Evolutionary conservation across 495 filamentous ascomycete species (phyloP).

Genomic region (Opeltia flavorubescens): DNA sequence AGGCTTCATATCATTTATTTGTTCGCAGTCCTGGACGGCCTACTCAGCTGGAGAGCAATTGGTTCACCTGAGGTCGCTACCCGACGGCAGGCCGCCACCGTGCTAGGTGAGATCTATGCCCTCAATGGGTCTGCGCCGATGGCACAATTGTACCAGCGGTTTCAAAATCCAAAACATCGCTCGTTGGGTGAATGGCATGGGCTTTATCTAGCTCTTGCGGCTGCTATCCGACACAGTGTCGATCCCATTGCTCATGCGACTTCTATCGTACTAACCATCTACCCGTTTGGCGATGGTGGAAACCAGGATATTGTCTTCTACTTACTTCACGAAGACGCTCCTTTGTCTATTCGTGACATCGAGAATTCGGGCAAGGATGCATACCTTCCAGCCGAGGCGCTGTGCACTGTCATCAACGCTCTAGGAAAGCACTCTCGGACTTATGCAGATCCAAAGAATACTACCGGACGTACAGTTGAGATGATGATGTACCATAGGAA

Average conservation of each 20-base stretch:
- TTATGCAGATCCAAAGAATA: no score
- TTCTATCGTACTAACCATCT: background rate
- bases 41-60: constrained; percentile 81
- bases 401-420: no score
- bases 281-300: background rate
- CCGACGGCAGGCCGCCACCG: constrained; percentile 53
- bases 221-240: no score
- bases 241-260: no score
- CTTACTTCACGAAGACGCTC: no score
- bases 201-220: background rate
- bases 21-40: constrained; percentile 47
- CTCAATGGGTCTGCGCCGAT: constrained; percentile 13
- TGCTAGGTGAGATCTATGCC: constrained; percentile 46
- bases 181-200: constrained; percentile 1
- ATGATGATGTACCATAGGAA: no score
- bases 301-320: background rate
- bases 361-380: no score
- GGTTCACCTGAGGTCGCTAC: constrained; percentile 59
- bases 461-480: no score
- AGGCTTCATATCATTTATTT: constrained; percentile 54
- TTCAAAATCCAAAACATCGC: background rate
- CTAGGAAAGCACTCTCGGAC: no score
- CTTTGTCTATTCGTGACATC: no score
- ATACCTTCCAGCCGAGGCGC: no score
- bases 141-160: background rate